A percentile compares a stretch with the other conserved stretches of the same genome.
Evolutionary conservation across 2,329 filamentous ascomycete genomes (phyloP).

Genomic region (Fusarium piperis): DNA sequence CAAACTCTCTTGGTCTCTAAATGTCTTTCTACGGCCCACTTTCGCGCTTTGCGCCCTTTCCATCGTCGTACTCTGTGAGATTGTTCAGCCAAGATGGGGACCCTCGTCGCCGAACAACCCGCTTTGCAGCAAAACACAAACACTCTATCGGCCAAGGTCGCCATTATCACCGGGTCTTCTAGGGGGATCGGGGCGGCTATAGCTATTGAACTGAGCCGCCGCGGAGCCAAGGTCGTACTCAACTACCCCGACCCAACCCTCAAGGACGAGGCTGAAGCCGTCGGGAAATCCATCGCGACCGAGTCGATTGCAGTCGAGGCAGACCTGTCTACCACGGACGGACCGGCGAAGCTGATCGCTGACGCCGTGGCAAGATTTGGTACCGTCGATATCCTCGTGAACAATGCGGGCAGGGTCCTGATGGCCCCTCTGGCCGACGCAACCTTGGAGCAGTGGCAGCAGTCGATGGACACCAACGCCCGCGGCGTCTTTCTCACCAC

Average conservation of each 20-base stretch:
- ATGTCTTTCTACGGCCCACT: too few species aligned
- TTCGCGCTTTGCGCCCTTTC: too few species aligned
- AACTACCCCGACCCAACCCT: not conserved
- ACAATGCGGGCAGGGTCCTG: constrained; percentile 6
- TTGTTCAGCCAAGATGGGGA: too few species aligned
- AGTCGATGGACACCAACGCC: constrained; percentile 4
- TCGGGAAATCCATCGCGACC: not conserved
- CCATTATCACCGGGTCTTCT: constrained; percentile 3
- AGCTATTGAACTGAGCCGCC: not conserved
- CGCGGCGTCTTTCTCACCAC: constrained; percentile 1
- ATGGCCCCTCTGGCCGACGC: constrained; percentile 1
- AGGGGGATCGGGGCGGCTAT: not conserved
- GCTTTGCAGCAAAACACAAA: too few species aligned
- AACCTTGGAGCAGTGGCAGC: constrained; percentile 4
- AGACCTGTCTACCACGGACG: not conserved
- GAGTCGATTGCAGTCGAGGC: constrained; percentile 1
- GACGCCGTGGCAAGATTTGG: constrained; percentile 16
- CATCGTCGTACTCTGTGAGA: too few species aligned
- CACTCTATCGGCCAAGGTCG: too few species aligned
- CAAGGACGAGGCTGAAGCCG: not conserved
- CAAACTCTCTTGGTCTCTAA: too few species aligned
- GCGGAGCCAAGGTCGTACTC: not conserved
- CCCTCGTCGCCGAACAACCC: too few species aligned
- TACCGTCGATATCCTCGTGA: constrained; percentile 43
- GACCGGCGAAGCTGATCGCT: not conserved